These are phyloP conservation scores for Spizellomyces sp. DNA, from an alignment of 192 early-diverging fungal genomes.

Conservation along the genomic window DNA sequence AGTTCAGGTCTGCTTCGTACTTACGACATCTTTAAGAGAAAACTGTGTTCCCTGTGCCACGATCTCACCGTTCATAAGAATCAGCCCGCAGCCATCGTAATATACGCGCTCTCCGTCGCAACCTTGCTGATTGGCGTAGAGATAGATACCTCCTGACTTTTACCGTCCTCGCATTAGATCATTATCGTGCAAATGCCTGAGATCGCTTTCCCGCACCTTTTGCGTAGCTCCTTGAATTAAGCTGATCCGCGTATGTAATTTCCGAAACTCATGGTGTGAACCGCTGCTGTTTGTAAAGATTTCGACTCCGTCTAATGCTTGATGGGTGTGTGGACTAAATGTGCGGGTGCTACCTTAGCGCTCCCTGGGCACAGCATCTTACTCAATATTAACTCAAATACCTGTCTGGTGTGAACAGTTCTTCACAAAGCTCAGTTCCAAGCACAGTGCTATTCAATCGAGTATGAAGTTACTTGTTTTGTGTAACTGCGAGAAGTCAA, in stretches of 20 bases:
- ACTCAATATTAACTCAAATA: conserved; percentile 2
- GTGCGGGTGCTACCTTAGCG: conserved; percentile 23
- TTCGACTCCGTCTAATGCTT: conserved; percentile 95
- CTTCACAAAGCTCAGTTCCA: conserved; percentile 96
- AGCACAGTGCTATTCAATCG: conserved; percentile 62
- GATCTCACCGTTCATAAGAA: conserved; percentile 86
- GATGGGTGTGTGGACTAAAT: conserved; percentile 81
- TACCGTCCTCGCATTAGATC: background rate
- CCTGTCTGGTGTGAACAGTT: conserved; percentile 89
- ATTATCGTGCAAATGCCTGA: background rate
- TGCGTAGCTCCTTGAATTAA: conserved; percentile 87
- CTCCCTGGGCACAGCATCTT: background rate
- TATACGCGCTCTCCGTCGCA: conserved; percentile 98
- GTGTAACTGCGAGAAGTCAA: background rate
- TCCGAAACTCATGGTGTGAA: conserved; percentile 95
- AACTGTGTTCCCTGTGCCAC: conserved; percentile 93
- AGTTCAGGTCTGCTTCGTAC: conserved; percentile 9
- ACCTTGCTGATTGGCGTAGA: conserved; percentile 96
- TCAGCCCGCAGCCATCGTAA: conserved; percentile 93
- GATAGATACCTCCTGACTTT: conserved; percentile 88
- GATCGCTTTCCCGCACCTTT: conserved; percentile 55
- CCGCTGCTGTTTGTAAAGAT: conserved; percentile 96
- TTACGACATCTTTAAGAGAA: conserved; percentile 84
- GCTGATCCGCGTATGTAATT: conserved; percentile 83
- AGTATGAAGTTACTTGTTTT: background rate